Conservation (phyloP, 164 flowering plant genomes). For the Aristolochia californica region DNA sequence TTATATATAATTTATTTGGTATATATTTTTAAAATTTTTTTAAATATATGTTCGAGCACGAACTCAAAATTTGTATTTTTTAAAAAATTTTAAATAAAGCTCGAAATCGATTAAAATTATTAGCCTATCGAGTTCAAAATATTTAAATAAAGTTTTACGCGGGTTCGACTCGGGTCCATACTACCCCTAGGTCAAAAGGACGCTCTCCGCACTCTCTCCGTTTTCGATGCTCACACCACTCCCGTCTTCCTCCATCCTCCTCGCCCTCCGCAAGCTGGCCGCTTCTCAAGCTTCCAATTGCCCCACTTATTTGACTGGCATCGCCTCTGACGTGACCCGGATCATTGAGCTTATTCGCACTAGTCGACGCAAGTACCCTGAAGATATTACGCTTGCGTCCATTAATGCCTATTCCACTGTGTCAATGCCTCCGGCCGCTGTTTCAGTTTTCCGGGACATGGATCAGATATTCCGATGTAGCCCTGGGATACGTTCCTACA, state of each 20-base stretch:
- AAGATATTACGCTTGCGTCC: conserved; percentile 51
- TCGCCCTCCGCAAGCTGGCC: conserved; percentile 52
- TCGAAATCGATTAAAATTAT: too few relatives aligned
- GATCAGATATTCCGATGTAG: conserved; percentile 49
- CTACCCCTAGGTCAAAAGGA: too few relatives aligned
- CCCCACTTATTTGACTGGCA: conserved; percentile 5
- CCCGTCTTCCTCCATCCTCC: conserved; percentile 44
- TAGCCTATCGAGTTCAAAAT: too few relatives aligned
- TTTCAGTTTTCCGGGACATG: conserved; percentile 52
- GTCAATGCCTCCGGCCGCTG: conserved; percentile 41
- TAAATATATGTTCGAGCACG: too few relatives aligned
- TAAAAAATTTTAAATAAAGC: too few relatives aligned
- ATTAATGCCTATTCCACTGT: conserved; percentile 43
- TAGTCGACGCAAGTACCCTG: conserved; percentile 48
- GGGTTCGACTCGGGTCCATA: too few relatives aligned
- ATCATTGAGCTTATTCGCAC: conserved; percentile 39
- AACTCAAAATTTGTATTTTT: too few relatives aligned
- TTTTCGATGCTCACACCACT: conserved; percentile 52
- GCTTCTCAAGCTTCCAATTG: conserved; percentile 10
- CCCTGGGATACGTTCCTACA: conserved; percentile 63
- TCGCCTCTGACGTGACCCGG: conserved; percentile 29
- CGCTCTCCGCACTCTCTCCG: conserved; percentile 42
- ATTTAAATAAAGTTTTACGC: too few relatives aligned
- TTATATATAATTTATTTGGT: too few relatives aligned
- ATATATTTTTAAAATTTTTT: too few relatives aligned